Evolutionary conservation across 805 yeast species (phyloP), one percentile per base, ranked within the genome.

Genomic region (Schizosaccharomyces lindneri): DNA sequence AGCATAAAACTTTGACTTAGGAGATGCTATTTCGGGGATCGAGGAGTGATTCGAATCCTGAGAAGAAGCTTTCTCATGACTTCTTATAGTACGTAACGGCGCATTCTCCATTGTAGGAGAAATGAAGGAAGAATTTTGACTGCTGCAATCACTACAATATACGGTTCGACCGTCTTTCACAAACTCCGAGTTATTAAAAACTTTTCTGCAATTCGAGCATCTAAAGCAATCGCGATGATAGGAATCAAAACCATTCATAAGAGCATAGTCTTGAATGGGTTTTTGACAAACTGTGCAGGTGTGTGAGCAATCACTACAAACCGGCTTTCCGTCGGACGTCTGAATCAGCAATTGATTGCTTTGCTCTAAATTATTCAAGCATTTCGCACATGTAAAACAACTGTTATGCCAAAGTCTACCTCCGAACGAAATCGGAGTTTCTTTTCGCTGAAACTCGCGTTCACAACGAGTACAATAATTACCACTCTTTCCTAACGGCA

Each of bases 381-480:
- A 93, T 66, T 84, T 84, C 62, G 94, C 84, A 72, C 98, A 93
- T 59, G 81, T 78, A 73, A 93, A 93, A 72, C 98, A 93, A 64
- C 84, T 79, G 62, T 87, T 84, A 71, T 93, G 98, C 98, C 98
- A 93, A 65, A 95, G 80, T 69, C 87, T 90, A 32, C 85, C 94
- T 29, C 95, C 95, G 60, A 62, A 48, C 48, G 61, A 97, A 70
- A 87, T 93, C 2, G 57, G 57, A 24, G 57, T 51, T 17, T 21
- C 36, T 51, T 29, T 51, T 7, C 36, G 57, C 11, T 51, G 36
- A 15, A 51, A 51, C 9, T 11, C 36, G 5, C n/a, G 36, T 9
- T 17, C 31, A 13, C 57, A 51, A 17, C 57, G 57, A 51, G n/a
- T 17, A 29, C 57, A 51, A 4, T 7, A 21, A 24, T 11, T 21